Percentiles rank a stretch among this genome's conserved stretches.
Conservation (phyloP, 148 eudicot genomes). For the Rheum nobile region DNA sequence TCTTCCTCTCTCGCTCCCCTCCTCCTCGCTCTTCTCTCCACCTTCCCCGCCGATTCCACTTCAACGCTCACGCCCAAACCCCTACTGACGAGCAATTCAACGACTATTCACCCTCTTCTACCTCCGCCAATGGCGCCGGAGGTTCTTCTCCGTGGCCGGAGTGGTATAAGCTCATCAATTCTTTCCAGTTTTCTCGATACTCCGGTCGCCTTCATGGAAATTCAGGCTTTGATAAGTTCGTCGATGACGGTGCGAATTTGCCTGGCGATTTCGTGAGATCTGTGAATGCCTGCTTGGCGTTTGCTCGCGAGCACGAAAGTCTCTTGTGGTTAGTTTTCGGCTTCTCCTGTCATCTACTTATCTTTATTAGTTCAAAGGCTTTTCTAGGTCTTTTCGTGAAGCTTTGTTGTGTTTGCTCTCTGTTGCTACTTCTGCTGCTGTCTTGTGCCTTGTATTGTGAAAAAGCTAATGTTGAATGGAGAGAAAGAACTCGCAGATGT, state of each 20-base stretch:
- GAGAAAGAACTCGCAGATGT: neutral
- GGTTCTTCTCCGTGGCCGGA: slow-evolving; percentile 42
- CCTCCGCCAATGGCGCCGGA: slow-evolving; percentile 11
- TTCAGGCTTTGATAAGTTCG: slow-evolving; percentile 21
- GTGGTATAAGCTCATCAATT: slow-evolving; percentile 30
- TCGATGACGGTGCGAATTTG: slow-evolving; percentile 20
- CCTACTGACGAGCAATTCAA: neutral
- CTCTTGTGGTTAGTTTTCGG: slow-evolving; percentile 37
- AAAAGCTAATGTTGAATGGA: neutral
- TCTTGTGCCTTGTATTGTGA: neutral
- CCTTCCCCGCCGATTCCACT: slow-evolving; percentile 9
- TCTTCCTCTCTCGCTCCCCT: slow-evolving; percentile 8
- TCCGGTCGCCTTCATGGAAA: neutral
- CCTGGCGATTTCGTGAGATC: slow-evolving; percentile 30
- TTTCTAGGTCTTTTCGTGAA: neutral
- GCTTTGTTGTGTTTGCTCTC: no score
- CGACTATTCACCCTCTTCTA: neutral
- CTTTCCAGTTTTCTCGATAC: slow-evolving; percentile 10
- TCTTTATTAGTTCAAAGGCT: no score
- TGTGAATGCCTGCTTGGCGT: slow-evolving; percentile 38
- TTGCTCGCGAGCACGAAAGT: slow-evolving; percentile 32
- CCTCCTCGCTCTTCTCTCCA: slow-evolving; percentile 8
- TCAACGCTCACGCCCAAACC: neutral
- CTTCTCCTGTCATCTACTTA: neutral
- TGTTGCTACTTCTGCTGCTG: neutral